Percentiles rank a stretch among this genome's conserved stretches.
phyloP scores from a whole-genome alignment of 192 early-diverging fungal genomes.

The Lobosporangium transversale region DNA sequence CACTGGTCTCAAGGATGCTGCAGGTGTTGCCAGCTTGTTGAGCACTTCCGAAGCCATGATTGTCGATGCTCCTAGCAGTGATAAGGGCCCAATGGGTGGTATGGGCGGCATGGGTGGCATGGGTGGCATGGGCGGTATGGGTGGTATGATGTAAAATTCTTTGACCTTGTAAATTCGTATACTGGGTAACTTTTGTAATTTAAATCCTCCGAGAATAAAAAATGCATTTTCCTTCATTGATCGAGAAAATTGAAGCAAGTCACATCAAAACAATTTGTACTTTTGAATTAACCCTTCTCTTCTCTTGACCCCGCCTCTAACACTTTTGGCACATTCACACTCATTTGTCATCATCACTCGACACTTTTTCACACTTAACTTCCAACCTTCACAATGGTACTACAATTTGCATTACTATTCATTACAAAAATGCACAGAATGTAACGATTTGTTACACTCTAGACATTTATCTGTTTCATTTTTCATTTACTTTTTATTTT shows the following conservation, averaged over 20 bases:
- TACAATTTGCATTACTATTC: background rate
- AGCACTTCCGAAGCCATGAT: slow-evolving; percentile 99
- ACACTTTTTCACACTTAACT: background rate
- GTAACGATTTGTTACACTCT: too few species aligned
- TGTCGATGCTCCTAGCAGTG: slow-evolving; percentile 89
- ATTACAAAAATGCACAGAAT: too few species aligned
- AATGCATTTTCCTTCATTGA: background rate
- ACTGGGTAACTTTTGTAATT: background rate
- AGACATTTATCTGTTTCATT: too few species aligned
- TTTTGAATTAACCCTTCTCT: background rate
- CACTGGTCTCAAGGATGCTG: slow-evolving; percentile 96
- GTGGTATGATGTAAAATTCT: slow-evolving; percentile 75
- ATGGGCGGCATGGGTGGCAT: slow-evolving; percentile 78
- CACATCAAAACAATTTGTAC: slow-evolving; percentile 8
- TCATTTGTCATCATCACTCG: too few species aligned
- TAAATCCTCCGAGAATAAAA: too few species aligned
- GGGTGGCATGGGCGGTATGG: slow-evolving; percentile 76
- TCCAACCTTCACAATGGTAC: slow-evolving; percentile 6
- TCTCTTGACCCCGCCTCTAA: background rate
- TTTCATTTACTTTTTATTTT: too few species aligned
- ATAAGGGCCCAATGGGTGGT: slow-evolving; percentile 59
- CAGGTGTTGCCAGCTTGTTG: slow-evolving; percentile 95
- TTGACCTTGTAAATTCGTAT: background rate
- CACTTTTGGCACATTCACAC: too few species aligned
- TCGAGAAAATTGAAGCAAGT: slow-evolving; percentile 6